phyloP scores from a whole-genome alignment of 441 rosid species.

The Bocquillonia castaneifolia region DNA sequence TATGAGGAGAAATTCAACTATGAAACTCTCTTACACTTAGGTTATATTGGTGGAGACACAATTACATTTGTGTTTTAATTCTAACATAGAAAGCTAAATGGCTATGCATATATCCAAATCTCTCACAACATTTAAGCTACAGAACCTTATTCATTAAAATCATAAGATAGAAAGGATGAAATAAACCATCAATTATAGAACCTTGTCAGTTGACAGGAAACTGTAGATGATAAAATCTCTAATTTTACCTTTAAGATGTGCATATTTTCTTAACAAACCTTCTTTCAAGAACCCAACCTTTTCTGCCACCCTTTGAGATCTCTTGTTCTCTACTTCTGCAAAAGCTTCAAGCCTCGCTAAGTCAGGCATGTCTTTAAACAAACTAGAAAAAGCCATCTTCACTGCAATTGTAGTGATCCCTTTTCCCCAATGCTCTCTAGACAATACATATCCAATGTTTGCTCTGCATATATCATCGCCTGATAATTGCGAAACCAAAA shows the following conservation, averaged over 20 bases:
- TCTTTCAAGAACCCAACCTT: conserved; percentile 50
- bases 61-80: too few relatives aligned
- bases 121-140: too few relatives aligned
- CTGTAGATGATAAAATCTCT: conserved; percentile 47
- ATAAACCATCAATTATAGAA: not conserved
- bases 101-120: too few relatives aligned
- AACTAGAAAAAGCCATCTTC: conserved; percentile 34
- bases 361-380: conserved; percentile 29
- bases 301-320: conserved; percentile 43
- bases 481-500: conserved; percentile 30
- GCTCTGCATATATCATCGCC: conserved; percentile 36
- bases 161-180: not conserved
- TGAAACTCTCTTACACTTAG: too few relatives aligned
- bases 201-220: conserved; percentile 28
- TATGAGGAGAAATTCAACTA: too few relatives aligned
- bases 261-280: conserved; percentile 45
- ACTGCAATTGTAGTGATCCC: conserved; percentile 33
- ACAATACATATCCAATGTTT: conserved; percentile 32
- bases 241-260: conserved; percentile 31
- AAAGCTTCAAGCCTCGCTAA: conserved; percentile 55
- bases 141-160: not conserved
- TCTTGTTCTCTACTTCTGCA: conserved; percentile 33
- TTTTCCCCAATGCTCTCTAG: conserved; percentile 37
- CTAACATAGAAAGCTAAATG: not conserved
- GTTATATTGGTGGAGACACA: too few relatives aligned